Percentiles rank a stretch among this genome's conserved stretches.
These are phyloP conservation scores for Panellus pusillus DNA, from an alignment of 768 basidiomycete genomes.

Conservation along the genomic window DNA sequence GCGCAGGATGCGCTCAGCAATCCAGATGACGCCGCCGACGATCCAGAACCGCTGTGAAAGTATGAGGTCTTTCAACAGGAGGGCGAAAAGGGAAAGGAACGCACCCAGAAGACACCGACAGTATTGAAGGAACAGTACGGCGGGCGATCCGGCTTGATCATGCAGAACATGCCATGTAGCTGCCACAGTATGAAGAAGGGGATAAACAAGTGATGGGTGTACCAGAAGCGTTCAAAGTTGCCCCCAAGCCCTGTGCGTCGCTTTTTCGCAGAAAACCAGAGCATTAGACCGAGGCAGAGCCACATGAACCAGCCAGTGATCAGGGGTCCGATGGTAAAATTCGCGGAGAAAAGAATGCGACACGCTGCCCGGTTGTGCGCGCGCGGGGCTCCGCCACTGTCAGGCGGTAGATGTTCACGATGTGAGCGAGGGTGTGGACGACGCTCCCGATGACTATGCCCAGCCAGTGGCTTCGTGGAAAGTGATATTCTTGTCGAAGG, in stretches of 20 bases:
- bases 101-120: conserved; percentile 94
- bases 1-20: conserved; percentile 81
- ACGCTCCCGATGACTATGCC: conserved; percentile 80
- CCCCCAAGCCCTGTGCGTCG: conserved; percentile 54
- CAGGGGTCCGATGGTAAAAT: conserved; percentile 83
- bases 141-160: conserved; percentile 84
- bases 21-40: conserved; percentile 83
- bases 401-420: conserved; percentile 78
- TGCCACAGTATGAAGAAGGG: too few species aligned
- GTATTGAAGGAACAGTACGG: conserved; percentile 84
- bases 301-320: conserved; percentile 91
- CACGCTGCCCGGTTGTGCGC: conserved; percentile 49
- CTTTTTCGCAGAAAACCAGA: conserved; percentile 84
- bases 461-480: conserved; percentile 91
- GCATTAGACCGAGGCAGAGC: conserved; percentile 69
- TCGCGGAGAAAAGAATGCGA: conserved; percentile 74
- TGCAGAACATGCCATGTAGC: too few species aligned
- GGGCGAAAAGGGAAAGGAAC: conserved; percentile 31
- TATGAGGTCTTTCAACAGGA: too few species aligned
- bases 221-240: conserved; percentile 86
- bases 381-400: conserved; percentile 57
- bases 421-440: conserved; percentile 82
- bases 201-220: too few species aligned
- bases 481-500: conserved; percentile 90
- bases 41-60: conserved; percentile 78